Conservation (phyloP, 352 stramenopile species). For the Elongisporangium undulatum region DNA sequence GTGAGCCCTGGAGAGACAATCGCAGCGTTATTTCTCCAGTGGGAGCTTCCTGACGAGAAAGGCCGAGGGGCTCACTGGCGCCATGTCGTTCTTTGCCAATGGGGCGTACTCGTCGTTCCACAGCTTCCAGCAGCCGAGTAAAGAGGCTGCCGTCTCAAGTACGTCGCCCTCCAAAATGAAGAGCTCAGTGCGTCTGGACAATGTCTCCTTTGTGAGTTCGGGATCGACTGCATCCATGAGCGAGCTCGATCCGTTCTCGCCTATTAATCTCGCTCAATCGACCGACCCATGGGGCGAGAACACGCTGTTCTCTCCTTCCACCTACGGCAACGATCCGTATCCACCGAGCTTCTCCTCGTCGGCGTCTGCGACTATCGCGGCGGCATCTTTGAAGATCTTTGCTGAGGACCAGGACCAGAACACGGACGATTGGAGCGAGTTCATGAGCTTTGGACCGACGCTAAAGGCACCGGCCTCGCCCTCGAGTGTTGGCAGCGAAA, state of each 20-base stretch:
- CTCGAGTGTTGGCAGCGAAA: background rate
- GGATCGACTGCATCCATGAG: constrained; percentile 27
- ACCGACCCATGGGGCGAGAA: constrained; percentile 53
- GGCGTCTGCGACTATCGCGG: constrained; percentile 13
- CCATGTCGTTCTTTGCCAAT: constrained; percentile 43
- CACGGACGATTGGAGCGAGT: constrained; percentile 60
- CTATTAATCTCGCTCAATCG: constrained; percentile 36
- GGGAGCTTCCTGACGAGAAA: background rate
- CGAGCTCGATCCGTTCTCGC: constrained; percentile 49
- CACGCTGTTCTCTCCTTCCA: constrained; percentile 17
- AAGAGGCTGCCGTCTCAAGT: background rate
- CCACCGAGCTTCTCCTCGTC: constrained; percentile 2
- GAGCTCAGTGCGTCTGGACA: constrained; percentile 8
- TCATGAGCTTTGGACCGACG: constrained; percentile 28
- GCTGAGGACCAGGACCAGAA: constrained; percentile 19
- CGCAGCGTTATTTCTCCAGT: background rate
- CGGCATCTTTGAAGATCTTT: constrained; percentile 35
- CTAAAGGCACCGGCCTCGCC: constrained; percentile 9
- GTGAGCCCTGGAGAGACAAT: background rate
- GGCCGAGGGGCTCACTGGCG: background rate
- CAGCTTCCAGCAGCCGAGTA: constrained; percentile 8
- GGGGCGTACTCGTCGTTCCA: constrained; percentile 31
- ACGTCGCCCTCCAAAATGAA: constrained; percentile 3
- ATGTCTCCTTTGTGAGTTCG: constrained; percentile 25
- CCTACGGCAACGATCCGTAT: constrained; percentile 8